phyloP scores from a whole-genome alignment of 345 rosid genomes.

The Populus ilicifolia region DNA sequence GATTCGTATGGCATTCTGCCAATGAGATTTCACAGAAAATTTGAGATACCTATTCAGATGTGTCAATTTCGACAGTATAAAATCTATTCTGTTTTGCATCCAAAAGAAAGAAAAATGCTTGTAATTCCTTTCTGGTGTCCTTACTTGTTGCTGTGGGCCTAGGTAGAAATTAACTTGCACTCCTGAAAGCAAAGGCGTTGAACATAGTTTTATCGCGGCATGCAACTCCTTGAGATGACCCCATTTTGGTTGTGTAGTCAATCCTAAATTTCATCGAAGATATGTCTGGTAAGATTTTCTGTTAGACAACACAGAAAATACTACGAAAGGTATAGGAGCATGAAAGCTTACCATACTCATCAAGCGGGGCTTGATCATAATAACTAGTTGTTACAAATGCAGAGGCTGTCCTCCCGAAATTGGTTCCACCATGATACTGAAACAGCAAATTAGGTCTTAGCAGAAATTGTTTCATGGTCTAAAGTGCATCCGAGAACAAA shows the following conservation, averaged over 20 bases:
- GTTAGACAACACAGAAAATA: not conserved
- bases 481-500: too few relatives aligned
- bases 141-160: conserved; percentile 58
- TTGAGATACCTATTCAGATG: too few relatives aligned
- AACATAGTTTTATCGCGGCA: conserved; percentile 55
- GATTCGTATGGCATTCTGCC: too few relatives aligned
- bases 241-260: conserved; percentile 71
- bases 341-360: conserved; percentile 66
- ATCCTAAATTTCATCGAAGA: conserved; percentile 34
- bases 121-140: not conserved
- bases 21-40: too few relatives aligned
- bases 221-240: conserved; percentile 78
- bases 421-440: conserved; percentile 91
- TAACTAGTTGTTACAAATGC: conserved; percentile 56
- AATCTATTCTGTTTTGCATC: too few relatives aligned
- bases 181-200: conserved; percentile 53
- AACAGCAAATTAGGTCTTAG: not conserved
- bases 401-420: conserved; percentile 64
- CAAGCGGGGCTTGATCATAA: conserved; percentile 78
- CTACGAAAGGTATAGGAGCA: too few relatives aligned
- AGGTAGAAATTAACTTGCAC: conserved; percentile 23
- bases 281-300: not conserved
- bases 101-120: not conserved
- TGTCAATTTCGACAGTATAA: too few relatives aligned
- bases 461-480: not conserved